phyloP scores from a whole-genome alignment of 139 green algal genomes.

The Zygnema cylindricum region DNA sequence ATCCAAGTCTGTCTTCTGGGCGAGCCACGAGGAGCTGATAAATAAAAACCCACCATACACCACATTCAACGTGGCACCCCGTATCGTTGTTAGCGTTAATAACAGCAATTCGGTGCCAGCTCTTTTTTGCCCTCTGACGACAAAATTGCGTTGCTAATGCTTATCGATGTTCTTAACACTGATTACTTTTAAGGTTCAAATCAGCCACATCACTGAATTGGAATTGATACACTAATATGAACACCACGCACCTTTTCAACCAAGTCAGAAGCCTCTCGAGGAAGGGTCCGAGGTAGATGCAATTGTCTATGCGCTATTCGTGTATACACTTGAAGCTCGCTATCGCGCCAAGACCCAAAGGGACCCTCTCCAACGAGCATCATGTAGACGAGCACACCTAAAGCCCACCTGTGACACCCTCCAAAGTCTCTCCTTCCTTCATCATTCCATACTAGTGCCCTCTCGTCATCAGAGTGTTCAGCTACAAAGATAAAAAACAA shows the following conservation, averaged over 20 bases:
- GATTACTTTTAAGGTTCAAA: too few relatives aligned
- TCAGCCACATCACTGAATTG: too few relatives aligned
- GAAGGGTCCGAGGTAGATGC: not conserved
- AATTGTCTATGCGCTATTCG: constrained; percentile 27
- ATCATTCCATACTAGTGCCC: too few relatives aligned
- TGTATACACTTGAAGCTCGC: constrained; percentile 43
- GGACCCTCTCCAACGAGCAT: constrained; percentile 41
- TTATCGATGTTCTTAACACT: too few relatives aligned
- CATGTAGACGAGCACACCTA: constrained; percentile 59
- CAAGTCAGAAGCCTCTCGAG: not conserved
- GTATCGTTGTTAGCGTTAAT: too few relatives aligned
- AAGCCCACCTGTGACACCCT: constrained; percentile 40
- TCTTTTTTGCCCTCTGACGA: too few relatives aligned
- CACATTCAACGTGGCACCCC: too few relatives aligned
- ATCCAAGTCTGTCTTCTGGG: constrained; percentile 34
- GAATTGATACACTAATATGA: not conserved
- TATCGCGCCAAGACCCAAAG: constrained; percentile 45
- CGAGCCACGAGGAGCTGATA: not conserved
- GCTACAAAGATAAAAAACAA: too few relatives aligned
- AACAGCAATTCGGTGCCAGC: too few relatives aligned
- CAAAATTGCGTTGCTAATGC: too few relatives aligned
- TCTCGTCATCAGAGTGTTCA: too few relatives aligned
- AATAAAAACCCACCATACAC: constrained; percentile 9
- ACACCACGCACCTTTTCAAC: constrained; percentile 9
- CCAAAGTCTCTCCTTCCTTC: not conserved